A percentile compares a stretch with the other conserved stretches of the same genome.
Evolutionary conservation across 805 yeast genomes (phyloP).

Genomic region (Pichia sporocuriosa): DNA sequence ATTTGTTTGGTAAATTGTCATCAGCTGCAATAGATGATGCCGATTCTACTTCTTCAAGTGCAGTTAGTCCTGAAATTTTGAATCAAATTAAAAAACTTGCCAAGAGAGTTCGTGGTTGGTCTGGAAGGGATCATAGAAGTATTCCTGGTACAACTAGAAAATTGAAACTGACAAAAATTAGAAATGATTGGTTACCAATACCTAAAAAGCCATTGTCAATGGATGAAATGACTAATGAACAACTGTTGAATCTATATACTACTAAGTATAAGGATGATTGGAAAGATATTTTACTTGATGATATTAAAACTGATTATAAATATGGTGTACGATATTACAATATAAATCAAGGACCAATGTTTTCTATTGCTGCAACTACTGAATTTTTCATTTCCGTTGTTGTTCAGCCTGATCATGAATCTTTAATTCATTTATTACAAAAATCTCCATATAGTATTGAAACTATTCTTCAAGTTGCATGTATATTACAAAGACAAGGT

Average conservation of each 20-base stretch:
- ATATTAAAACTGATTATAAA: constrained; percentile 32
- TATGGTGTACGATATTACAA: constrained; percentile 51
- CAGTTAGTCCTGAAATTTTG: constrained; percentile 61
- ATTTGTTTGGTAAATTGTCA: constrained; percentile 66
- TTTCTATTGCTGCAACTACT: constrained; percentile 34
- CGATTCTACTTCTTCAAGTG: constrained; percentile 63
- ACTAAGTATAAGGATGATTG: constrained; percentile 34
- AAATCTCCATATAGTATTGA: constrained; percentile 69
- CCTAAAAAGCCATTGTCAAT: constrained; percentile 51
- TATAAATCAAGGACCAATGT: constrained; percentile 33
- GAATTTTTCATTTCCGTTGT: constrained; percentile 53
- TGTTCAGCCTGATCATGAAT: constrained; percentile 73
- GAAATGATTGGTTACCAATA: constrained; percentile 78
- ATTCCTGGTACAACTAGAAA: constrained; percentile 73
- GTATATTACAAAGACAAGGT: constrained; percentile 70
- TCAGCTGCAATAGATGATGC: constrained; percentile 67
- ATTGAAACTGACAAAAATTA: constrained; percentile 59
- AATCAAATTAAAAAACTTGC: constrained; percentile 55
- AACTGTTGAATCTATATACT: constrained; percentile 33
- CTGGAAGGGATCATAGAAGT: constrained; percentile 65
- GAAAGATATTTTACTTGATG: constrained; percentile 42
- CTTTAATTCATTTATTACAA: constrained; percentile 51
- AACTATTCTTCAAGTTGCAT: constrained; percentile 71
- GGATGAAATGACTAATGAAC: constrained; percentile 43
- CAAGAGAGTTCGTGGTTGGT: constrained; percentile 71